Conservation (phyloP, 169 alveolate species). For the Neospora caninum region DNA sequence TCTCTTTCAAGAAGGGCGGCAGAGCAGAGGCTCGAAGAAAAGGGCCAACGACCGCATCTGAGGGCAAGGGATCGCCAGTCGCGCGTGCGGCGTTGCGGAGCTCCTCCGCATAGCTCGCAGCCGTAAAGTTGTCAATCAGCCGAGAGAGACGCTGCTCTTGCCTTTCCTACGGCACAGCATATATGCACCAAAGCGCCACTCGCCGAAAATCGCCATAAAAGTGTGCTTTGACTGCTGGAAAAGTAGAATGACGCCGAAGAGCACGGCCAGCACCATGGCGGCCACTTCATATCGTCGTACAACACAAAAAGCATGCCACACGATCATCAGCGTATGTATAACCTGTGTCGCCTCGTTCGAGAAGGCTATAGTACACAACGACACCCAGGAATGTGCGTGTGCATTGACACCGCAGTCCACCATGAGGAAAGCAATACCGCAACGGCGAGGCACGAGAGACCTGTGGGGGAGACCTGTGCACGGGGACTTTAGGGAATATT, state of each 20-base stretch:
- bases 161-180: conserved; percentile 6
- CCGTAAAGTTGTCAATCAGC: conserved; percentile 3
- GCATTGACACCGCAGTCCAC: no score
- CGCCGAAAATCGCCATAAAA: not conserved
- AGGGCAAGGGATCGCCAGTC: conserved; percentile 13
- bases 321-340: no score
- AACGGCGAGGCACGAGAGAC: no score
- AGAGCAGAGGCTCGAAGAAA: not conserved
- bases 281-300: not conserved
- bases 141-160: conserved; percentile 31
- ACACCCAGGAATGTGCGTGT: no score
- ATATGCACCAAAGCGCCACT: not conserved
- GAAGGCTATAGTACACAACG: no score
- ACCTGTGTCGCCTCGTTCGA: no score
- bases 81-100: not conserved
- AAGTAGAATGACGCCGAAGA: not conserved
- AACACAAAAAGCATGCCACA: no score
- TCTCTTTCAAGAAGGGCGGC: conserved; percentile 2
- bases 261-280: not conserved
- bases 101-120: conserved; percentile 30
- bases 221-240: not conserved
- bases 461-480: no score
- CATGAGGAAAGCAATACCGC: no score
- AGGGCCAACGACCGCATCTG: not conserved
- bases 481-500: no score